A percentile compares a stretch with the other conserved stretches of the same genome.
Conservation (phyloP, 371 early-diverging fungal genomes). For the Rhizomucor pusillus region DNA sequence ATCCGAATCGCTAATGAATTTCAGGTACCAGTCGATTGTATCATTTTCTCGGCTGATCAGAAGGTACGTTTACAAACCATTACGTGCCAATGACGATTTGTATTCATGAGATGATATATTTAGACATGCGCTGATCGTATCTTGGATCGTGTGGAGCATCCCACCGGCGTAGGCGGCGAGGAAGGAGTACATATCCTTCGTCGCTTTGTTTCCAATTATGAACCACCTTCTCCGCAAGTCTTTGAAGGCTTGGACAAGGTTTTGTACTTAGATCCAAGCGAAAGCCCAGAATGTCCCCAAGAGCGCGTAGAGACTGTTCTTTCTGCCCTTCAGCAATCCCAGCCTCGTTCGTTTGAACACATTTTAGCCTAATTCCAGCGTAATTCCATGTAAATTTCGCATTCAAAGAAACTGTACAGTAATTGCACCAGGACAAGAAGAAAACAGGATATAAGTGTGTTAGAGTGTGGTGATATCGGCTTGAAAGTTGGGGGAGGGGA, state of each 20-base stretch:
- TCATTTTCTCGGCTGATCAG: slow-evolving; percentile 64
- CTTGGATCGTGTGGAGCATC: slow-evolving; percentile 58
- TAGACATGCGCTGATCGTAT: slow-evolving; percentile 64
- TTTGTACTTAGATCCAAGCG: slow-evolving; percentile 50
- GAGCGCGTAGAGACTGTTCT: slow-evolving; percentile 41
- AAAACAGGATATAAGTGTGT: neutral
- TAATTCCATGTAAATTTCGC: too few relatives aligned
- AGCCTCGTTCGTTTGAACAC: too few relatives aligned
- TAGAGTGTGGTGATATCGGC: neutral
- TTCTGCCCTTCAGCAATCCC: neutral
- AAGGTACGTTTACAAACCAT: slow-evolving; percentile 24
- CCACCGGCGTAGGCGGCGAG: slow-evolving; percentile 69
- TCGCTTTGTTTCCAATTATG: slow-evolving; percentile 58
- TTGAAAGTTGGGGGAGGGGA: too few relatives aligned
- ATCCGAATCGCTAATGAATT: slow-evolving; percentile 58
- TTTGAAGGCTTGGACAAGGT: slow-evolving; percentile 65
- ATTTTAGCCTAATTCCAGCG: too few relatives aligned
- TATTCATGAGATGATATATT: neutral
- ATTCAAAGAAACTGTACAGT: too few relatives aligned
- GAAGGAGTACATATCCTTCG: slow-evolving; percentile 59
- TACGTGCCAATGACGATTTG: neutral
- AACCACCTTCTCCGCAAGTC: slow-evolving; percentile 44
- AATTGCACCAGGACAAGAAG: neutral
- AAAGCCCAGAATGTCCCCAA: slow-evolving; percentile 35
- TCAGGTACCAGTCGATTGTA: slow-evolving; percentile 61